Conservation (phyloP, 257 asterid genomes). For the Schizonepeta tenuifolia region DNA sequence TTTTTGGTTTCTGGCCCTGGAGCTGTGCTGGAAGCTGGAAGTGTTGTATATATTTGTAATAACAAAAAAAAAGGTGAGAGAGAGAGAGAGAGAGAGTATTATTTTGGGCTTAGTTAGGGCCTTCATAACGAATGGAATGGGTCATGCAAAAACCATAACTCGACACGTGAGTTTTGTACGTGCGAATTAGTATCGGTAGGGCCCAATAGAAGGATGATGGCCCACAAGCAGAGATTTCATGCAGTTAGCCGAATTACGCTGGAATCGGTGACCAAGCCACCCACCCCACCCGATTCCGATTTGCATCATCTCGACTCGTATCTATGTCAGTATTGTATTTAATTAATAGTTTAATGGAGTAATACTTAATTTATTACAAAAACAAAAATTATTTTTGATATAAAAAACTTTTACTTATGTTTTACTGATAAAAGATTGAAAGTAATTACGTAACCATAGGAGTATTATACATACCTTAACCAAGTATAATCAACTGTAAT, state of each 20-base stretch:
- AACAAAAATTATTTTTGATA: too few species aligned
- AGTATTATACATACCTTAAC: too few species aligned
- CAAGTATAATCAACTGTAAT: too few species aligned
- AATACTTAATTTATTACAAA: too few species aligned
- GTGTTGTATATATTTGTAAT: conserved; percentile 27
- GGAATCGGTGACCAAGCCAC: too few species aligned
- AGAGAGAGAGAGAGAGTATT: not conserved
- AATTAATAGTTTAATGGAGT: too few species aligned
- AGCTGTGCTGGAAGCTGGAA: not conserved
- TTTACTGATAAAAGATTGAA: too few species aligned
- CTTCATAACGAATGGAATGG: conserved; percentile 28
- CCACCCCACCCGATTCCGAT: too few species aligned
- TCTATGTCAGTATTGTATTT: too few species aligned
- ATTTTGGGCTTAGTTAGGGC: conserved; percentile 30
- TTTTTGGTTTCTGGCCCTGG: conserved; percentile 22
- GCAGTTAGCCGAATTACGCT: conserved; percentile 16
- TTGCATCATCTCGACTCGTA: too few species aligned
- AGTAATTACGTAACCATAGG: too few species aligned
- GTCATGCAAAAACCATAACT: conserved; percentile 43
- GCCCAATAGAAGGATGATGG: conserved; percentile 15
- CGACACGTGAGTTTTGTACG: conserved; percentile 54
- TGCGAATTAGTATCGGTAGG: conserved; percentile 22
- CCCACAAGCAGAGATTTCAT: conserved; percentile 33
- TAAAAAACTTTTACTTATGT: too few species aligned
- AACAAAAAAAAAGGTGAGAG: not conserved